phyloP scores from a whole-genome alignment of 345 rosid genomes.

The Clarkia xantiana region DNA sequence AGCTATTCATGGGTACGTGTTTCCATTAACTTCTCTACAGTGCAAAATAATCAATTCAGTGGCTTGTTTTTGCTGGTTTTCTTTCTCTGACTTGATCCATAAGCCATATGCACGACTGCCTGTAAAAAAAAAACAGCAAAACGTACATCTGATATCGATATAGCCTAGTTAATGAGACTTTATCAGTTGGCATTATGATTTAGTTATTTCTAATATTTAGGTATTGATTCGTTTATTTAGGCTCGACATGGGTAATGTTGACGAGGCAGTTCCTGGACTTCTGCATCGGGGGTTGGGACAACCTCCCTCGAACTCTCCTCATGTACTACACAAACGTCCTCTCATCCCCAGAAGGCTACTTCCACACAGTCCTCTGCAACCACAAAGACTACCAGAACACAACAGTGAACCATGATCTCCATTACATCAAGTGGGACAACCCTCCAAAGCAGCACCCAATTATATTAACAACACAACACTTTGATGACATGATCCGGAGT shows the following conservation, averaged over 20 bases:
- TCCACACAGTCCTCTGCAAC: slow-evolving; percentile 86
- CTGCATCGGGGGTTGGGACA: slow-evolving; percentile 94
- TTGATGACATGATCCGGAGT: slow-evolving; percentile 57
- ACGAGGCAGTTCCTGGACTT: slow-evolving; percentile 78
- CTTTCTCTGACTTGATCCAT: too few relatives aligned
- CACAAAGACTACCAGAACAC: slow-evolving; percentile 88
- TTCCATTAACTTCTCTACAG: background rate
- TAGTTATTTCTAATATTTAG: too few relatives aligned
- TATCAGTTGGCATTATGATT: too few relatives aligned
- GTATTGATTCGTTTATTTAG: slow-evolving; percentile 17
- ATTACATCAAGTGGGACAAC: slow-evolving; percentile 61
- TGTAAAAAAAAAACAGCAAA: too few relatives aligned
- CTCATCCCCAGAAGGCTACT: slow-evolving; percentile 73
- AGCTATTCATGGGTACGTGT: slow-evolving; percentile 61
- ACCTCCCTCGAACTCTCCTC: slow-evolving; percentile 78
- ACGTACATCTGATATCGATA: too few relatives aligned
- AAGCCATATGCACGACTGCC: too few relatives aligned
- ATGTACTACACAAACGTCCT: slow-evolving; percentile 88
- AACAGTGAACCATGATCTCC: slow-evolving; percentile 68
- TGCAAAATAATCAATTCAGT: too few relatives aligned
- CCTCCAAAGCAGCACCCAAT: slow-evolving; percentile 60
- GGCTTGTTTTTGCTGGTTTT: too few relatives aligned
- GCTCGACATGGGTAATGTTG: slow-evolving; percentile 63
- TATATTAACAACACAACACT: slow-evolving; percentile 38
- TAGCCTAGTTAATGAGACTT: too few relatives aligned